phyloP scores from a whole-genome alignment of 345 rosid species.

The Cardiospermum halicacabum region DNA sequence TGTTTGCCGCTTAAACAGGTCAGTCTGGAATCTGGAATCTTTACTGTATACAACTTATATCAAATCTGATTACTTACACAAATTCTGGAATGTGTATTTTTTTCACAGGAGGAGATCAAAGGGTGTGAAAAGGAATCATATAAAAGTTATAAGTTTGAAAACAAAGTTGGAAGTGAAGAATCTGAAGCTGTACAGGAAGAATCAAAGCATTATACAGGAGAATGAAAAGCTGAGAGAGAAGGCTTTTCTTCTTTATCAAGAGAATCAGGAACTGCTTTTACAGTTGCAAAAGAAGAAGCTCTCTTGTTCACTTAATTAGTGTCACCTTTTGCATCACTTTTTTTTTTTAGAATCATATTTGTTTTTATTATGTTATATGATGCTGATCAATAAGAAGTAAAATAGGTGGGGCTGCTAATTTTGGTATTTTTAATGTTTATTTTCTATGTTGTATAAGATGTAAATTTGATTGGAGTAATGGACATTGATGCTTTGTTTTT shows the following conservation, averaged over 20 bases:
- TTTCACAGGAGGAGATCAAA: slow-evolving; percentile 37
- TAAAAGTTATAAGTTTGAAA: slow-evolving; percentile 10
- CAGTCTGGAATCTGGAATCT: too few relatives aligned
- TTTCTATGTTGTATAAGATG: too few relatives aligned
- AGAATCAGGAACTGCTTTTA: slow-evolving; percentile 55
- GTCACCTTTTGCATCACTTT: background rate
- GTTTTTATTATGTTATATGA: background rate
- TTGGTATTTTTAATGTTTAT: too few relatives aligned
- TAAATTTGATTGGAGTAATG: too few relatives aligned
- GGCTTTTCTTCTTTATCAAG: slow-evolving; percentile 64
- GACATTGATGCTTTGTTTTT: too few relatives aligned
- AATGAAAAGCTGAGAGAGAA: slow-evolving; percentile 62
- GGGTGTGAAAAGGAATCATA: slow-evolving; percentile 17
- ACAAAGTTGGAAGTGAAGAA: slow-evolving; percentile 50
- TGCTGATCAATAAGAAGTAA: background rate
- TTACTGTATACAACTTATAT: too few relatives aligned
- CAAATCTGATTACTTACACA: too few relatives aligned
- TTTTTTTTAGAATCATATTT: background rate
- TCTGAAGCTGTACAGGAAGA: slow-evolving; percentile 59
- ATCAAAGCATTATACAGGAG: slow-evolving; percentile 56
- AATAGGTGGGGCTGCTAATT: too few relatives aligned
- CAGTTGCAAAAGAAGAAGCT: slow-evolving; percentile 42
- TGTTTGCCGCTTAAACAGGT: slow-evolving; percentile 30
- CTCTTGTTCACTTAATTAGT: background rate
- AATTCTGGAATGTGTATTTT: background rate